Conservation (phyloP, 805 yeast species). For the Nakazawaea holstii region DNA sequence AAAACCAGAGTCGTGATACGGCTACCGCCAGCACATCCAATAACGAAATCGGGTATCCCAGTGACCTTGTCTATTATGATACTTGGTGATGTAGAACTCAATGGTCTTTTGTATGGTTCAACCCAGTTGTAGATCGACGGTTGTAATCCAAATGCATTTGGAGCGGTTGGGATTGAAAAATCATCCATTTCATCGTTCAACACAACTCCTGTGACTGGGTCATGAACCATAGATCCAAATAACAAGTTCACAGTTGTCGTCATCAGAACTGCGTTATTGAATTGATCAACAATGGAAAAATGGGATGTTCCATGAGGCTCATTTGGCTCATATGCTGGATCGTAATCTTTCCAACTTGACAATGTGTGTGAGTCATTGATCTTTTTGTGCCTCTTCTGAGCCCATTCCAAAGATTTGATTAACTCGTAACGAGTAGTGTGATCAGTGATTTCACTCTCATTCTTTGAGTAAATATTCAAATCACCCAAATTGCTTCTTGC, state of each 20-base stretch:
- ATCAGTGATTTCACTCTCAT: conserved; percentile 18
- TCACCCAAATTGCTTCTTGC: conserved; percentile 88
- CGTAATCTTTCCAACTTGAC: conserved; percentile 63
- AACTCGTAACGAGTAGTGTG: conserved; percentile 34
- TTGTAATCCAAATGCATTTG: conserved; percentile 73
- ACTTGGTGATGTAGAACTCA: conserved; percentile 79
- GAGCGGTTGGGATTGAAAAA: conserved; percentile 64
- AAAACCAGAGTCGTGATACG: conserved; percentile 78
- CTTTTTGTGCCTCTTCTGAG: conserved; percentile 37
- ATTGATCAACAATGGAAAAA: conserved; percentile 68
- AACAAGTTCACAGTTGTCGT: conserved; percentile 84
- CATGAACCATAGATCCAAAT: conserved; percentile 82
- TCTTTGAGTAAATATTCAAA: conserved; percentile 23
- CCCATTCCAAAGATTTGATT: conserved; percentile 54
- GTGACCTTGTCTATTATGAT: conserved; percentile 41
- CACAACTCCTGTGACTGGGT: conserved; percentile 74
- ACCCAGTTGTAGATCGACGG: conserved; percentile 81
- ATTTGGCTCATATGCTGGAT: conserved; percentile 70
- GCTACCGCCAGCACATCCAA: conserved; percentile 96
- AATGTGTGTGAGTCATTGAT: conserved; percentile 56
- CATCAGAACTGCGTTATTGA: conserved; percentile 75
- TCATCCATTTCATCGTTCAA: conserved; percentile 94
- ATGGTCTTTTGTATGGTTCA: conserved; percentile 72
- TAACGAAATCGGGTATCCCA: conserved; percentile 53
- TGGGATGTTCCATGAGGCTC: conserved; percentile 93